Conservation (phyloP, 345 rosid species). For the Rhizophora mangle region DNA sequence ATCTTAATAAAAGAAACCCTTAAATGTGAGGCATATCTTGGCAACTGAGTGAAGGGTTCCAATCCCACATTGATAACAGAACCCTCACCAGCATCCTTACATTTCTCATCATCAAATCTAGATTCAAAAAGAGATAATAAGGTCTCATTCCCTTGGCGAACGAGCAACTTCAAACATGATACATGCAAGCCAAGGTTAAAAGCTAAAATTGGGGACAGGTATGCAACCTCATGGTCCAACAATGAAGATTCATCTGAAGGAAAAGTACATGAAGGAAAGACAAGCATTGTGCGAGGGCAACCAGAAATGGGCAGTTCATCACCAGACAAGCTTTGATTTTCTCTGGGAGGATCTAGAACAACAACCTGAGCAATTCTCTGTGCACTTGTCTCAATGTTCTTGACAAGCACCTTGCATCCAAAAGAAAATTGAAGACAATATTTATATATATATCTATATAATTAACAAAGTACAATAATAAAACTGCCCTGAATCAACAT, state of each 20-base stretch:
- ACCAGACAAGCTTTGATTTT: conserved; percentile 14
- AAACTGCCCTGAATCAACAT: not conserved
- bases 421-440: conserved; percentile 1
- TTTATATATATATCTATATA: not conserved
- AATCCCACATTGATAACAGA: conserved; percentile 47
- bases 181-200: conserved; percentile 78
- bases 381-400: conserved; percentile 46
- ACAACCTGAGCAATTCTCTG: conserved; percentile 64
- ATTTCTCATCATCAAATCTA: conserved; percentile 38
- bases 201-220: conserved; percentile 74
- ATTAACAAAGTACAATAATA: not conserved
- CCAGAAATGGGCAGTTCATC: conserved; percentile 18
- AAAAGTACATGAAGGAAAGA: conserved; percentile 56
- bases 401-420: conserved; percentile 51
- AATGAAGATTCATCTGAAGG: conserved; percentile 21
- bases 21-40: conserved; percentile 82
- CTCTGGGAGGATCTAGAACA: conserved; percentile 74
- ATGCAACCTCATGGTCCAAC: conserved; percentile 56
- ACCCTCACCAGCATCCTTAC: conserved; percentile 25
- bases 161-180: conserved; percentile 65
- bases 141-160: conserved; percentile 51
- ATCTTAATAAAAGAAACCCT: conserved; percentile 83
- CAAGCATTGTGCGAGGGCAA: conserved; percentile 41
- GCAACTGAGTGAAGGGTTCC: conserved; percentile 46
- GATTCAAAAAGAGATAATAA: conserved; percentile 56